Evolutionary conservation across 495 filamentous ascomycete genomes (phyloP).

Genomic region (Lasiosphaeria miniovina): DNA sequence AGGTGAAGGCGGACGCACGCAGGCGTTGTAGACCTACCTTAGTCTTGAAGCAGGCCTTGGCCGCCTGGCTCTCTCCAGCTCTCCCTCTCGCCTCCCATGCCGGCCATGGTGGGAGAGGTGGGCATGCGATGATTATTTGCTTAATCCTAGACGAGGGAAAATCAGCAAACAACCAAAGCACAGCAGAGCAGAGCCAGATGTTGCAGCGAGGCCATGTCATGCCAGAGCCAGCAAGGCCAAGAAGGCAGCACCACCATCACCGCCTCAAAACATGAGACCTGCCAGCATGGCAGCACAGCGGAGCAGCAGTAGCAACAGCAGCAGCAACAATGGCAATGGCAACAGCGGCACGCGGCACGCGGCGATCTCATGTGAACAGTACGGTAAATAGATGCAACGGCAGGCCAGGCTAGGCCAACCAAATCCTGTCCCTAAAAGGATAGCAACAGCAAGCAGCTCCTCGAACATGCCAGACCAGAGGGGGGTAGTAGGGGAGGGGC

Average conservation of each 20-base stretch:
- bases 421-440: no score
- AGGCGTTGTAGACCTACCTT: background rate
- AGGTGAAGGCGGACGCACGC: background rate
- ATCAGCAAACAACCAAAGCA: background rate
- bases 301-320: slow-evolving; percentile 3
- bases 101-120: no score
- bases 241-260: background rate
- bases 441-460: slow-evolving; percentile 8
- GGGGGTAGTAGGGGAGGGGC: background rate
- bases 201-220: no score
- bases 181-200: background rate
- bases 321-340: no score
- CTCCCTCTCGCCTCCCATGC: background rate
- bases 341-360: no score
- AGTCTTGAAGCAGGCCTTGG: background rate
- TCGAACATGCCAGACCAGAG: background rate
- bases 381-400: slow-evolving; percentile 9
- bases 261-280: slow-evolving; percentile 13
- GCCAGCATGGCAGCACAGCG: slow-evolving; percentile 24
- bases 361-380: slow-evolving; percentile 19
- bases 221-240: background rate
- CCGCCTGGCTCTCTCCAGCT: background rate
- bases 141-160: background rate
- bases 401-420: no score
- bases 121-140: no score